Conservation (phyloP, 495 filamentous ascomycete genomes). For the Xylaria grammica region DNA sequence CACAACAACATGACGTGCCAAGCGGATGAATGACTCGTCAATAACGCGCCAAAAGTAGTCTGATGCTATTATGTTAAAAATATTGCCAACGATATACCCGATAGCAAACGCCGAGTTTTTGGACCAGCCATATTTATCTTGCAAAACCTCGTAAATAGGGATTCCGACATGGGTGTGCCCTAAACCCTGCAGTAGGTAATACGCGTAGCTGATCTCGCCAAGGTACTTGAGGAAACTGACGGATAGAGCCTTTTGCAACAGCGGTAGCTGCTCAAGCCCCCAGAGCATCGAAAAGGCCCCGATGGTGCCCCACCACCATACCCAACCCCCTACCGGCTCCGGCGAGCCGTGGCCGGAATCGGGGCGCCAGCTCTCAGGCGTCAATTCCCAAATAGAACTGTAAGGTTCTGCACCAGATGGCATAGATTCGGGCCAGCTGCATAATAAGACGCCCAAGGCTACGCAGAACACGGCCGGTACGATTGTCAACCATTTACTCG, state of each 20-base stretch:
- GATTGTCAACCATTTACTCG: slow-evolving; percentile 13
- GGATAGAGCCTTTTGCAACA: slow-evolving; percentile 16
- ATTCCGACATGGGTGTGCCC: slow-evolving; percentile 10
- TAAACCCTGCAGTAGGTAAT: slow-evolving; percentile 16
- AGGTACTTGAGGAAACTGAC: slow-evolving; percentile 16
- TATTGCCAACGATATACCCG: slow-evolving; percentile 17
- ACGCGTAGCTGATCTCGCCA: slow-evolving; percentile 19
- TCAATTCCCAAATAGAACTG: slow-evolving; percentile 13
- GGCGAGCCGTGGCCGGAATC: slow-evolving; percentile 6
- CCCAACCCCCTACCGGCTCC: slow-evolving; percentile 17
- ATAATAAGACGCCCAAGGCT: slow-evolving; percentile 1
- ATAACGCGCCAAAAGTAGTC: slow-evolving; percentile 20
- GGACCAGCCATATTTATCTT: slow-evolving; percentile 16
- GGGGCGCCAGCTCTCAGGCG: slow-evolving; percentile 8
- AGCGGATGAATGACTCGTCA: slow-evolving; percentile 13
- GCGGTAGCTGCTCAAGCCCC: slow-evolving; percentile 15
- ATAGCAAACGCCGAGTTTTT: slow-evolving; percentile 12
- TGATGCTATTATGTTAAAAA: slow-evolving; percentile 15
- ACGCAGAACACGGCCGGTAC: slow-evolving; percentile 10
- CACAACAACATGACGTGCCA: slow-evolving; percentile 15
- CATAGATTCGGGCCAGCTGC: slow-evolving; percentile 13
- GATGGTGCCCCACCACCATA: slow-evolving; percentile 20
- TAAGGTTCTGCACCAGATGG: slow-evolving; percentile 15
- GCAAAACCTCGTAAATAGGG: slow-evolving; percentile 13
- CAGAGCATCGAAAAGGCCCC: slow-evolving; percentile 11